A percentile compares a stretch with the other conserved stretches of the same genome.
Conservation (phyloP, 345 rosid species). For the Populus euphratica region DNA sequence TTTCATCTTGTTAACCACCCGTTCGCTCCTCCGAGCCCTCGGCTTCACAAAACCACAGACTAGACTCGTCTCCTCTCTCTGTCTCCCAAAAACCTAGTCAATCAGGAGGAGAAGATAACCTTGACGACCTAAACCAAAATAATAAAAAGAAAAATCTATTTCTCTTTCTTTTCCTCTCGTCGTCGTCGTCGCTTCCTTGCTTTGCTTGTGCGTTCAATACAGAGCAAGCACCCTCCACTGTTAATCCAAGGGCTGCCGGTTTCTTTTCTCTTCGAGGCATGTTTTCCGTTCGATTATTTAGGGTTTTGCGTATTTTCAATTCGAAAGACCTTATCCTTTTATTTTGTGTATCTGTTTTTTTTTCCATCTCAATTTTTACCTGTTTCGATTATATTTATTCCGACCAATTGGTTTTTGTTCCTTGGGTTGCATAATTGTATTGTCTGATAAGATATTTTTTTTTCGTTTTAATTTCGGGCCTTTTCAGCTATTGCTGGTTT, state of each 20-base stretch:
- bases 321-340: not conserved
- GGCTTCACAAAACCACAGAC: conserved; percentile 11
- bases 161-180: not conserved
- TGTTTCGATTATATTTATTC: not conserved
- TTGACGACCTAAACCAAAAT: not conserved
- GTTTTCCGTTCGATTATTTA: not conserved
- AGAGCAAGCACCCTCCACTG: not conserved
- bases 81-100: conserved; percentile 6
- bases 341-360: not conserved
- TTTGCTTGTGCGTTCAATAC: not conserved
- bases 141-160: not conserved
- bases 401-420: not conserved
- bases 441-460: not conserved
- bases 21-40: conserved; percentile 20
- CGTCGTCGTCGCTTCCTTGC: not conserved
- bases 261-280: conserved; percentile 1
- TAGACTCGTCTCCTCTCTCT: conserved; percentile 21
- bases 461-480: not conserved
- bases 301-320: conserved; percentile 6
- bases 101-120: not conserved
- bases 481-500: not conserved
- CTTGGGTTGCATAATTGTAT: conserved; percentile 5
- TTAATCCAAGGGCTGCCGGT: not conserved
- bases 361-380: not conserved
- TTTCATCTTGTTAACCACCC: conserved; percentile 12